Conservation (phyloP, 257 asterid genomes). For the Osmanthus fragrans region DNA sequence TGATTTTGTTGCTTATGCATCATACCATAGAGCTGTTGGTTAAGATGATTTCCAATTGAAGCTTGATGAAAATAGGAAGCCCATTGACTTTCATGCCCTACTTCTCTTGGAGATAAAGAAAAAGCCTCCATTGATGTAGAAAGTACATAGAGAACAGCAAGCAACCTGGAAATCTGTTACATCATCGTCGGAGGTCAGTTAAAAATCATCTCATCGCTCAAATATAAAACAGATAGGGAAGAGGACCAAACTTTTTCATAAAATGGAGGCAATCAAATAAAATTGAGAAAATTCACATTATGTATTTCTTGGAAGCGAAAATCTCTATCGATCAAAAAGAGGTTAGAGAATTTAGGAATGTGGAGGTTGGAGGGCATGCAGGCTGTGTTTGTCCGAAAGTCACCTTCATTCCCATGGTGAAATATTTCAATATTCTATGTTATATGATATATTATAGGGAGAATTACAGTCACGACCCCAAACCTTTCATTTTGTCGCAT, state of each 20-base stretch:
- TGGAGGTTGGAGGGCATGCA: not conserved
- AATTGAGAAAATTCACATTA: not conserved
- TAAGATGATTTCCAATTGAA: constrained; percentile 77
- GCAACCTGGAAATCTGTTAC: constrained; percentile 84
- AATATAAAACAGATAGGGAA: constrained; percentile 1
- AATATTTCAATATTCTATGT: not conserved
- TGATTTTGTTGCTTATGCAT: constrained; percentile 46
- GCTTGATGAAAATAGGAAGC: constrained; percentile 98
- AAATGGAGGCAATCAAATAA: not conserved
- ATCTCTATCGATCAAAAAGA: not conserved
- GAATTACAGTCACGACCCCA: too few species aligned
- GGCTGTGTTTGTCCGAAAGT: not conserved
- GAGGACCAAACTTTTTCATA: constrained; percentile 13
- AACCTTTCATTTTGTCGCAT: too few species aligned
- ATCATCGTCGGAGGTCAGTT: constrained; percentile 32
- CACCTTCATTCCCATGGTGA: not conserved
- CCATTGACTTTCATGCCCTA: constrained; percentile 71
- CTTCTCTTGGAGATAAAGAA: constrained; percentile 51
- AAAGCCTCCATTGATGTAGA: constrained; percentile 60
- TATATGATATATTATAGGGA: not conserved
- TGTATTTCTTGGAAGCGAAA: too few species aligned
- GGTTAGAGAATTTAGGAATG: not conserved
- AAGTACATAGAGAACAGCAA: constrained; percentile 68
- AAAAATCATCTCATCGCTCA: constrained; percentile 9
- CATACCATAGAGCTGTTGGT: constrained; percentile 59